Evolutionary conservation across 2,329 filamentous ascomycete genomes (phyloP).

Genomic region (Pseudogymnoascus sp.): DNA sequence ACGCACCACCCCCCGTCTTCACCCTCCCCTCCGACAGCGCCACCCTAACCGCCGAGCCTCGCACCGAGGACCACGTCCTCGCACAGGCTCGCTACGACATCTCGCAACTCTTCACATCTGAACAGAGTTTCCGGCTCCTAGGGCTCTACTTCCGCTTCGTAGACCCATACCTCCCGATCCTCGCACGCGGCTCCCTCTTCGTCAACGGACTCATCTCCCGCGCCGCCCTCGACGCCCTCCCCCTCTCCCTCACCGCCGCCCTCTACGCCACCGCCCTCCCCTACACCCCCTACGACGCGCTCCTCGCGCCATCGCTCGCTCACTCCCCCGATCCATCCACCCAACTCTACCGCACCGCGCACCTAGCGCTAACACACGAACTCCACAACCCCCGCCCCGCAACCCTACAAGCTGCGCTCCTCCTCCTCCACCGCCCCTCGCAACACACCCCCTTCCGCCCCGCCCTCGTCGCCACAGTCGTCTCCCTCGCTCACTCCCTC

Average conservation of each 20-base stretch:
- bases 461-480: conserved; percentile 27
- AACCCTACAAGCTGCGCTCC: conserved; percentile 28
- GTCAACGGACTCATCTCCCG: conserved; percentile 20
- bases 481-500: conserved; percentile 27
- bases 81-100: conserved; percentile 22
- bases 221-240: conserved; percentile 27
- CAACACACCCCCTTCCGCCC: conserved; percentile 29
- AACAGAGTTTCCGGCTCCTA: conserved; percentile 31
- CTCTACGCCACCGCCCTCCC: conserved; percentile 37
- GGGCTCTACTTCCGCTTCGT: conserved; percentile 35
- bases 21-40: conserved; percentile 26
- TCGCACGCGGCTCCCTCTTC: conserved; percentile 30
- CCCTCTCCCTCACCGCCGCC: conserved; percentile 32
- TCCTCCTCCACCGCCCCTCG: conserved; percentile 27
- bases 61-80: conserved; percentile 23
- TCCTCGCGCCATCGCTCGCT: conserved; percentile 26
- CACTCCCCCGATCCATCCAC: conserved; percentile 25
- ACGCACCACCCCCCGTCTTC: conserved; percentile 25
- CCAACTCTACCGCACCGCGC: conserved; percentile 27
- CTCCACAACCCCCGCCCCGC: conserved; percentile 28
- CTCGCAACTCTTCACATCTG: conserved; percentile 23
- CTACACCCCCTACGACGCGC: conserved; percentile 36
- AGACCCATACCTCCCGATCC: conserved; percentile 36
- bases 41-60: conserved; percentile 25
- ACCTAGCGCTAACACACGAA: conserved; percentile 26